phyloP scores from a whole-genome alignment of 2,329 filamentous ascomycete genomes.

The Penicillium glabrum region DNA sequence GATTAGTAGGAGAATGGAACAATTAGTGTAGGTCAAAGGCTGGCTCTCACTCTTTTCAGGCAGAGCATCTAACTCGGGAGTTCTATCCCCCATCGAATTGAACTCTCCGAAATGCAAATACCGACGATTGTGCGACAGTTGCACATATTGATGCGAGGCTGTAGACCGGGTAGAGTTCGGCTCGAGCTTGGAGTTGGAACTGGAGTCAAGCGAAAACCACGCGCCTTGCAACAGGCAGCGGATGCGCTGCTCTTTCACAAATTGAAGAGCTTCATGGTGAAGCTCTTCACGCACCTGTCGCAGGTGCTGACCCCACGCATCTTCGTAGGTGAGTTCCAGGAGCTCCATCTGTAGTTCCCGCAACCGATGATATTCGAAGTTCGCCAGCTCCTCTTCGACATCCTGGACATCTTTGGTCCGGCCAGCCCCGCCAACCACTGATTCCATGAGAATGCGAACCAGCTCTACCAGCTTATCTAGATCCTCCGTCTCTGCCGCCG shows the following conservation, averaged over 20 bases:
- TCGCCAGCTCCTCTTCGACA: slow-evolving; percentile 82
- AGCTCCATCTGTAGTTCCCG: slow-evolving; percentile 92
- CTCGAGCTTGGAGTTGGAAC: slow-evolving; percentile 53
- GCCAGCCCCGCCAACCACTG: slow-evolving; percentile 78
- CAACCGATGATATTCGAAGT: slow-evolving; percentile 76
- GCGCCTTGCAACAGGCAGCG: slow-evolving; percentile 83
- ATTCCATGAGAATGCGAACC: slow-evolving; percentile 84
- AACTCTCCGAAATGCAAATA: slow-evolving; percentile 92
- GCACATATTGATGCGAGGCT: slow-evolving; percentile 76
- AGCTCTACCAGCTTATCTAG: slow-evolving; percentile 93
- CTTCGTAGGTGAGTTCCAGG: slow-evolving; percentile 86
- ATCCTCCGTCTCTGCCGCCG: slow-evolving; percentile 79
- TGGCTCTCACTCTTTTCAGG: slow-evolving; percentile 65
- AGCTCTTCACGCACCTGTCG: slow-evolving; percentile 88
- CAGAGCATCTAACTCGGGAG: slow-evolving; percentile 72
- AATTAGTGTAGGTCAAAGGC: slow-evolving; percentile 6
- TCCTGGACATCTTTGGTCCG: slow-evolving; percentile 82
- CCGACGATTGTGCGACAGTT: slow-evolving; percentile 85
- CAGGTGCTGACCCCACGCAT: slow-evolving; percentile 89
- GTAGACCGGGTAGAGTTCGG: slow-evolving; percentile 44
- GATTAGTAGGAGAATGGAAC: slow-evolving; percentile 2
- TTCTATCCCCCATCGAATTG: slow-evolving; percentile 59
- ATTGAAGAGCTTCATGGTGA: slow-evolving; percentile 86
- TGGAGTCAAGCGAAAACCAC: slow-evolving; percentile 71
- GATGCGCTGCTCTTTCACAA: slow-evolving; percentile 95